phyloP scores from a whole-genome alignment of 1,284 basidiomycete genomes.

The Boletus smithii region DNA sequence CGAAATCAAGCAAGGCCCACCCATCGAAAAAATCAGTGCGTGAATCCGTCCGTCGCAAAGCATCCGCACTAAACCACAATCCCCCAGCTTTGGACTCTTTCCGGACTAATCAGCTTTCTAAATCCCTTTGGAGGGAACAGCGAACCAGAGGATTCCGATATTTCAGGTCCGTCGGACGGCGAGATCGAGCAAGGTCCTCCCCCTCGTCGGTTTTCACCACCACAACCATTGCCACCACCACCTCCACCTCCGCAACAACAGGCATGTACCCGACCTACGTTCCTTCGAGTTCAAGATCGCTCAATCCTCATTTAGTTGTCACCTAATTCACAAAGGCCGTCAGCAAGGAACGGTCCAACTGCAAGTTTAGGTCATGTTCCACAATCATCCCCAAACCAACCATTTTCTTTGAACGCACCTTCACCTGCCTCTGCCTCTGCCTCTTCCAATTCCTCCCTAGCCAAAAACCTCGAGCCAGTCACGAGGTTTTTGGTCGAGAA shows the following conservation, averaged over 20 bases:
- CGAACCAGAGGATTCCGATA: conserved; percentile 25
- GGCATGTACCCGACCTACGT: conserved; percentile 27
- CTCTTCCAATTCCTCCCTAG: conserved; percentile 32
- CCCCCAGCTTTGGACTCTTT: conserved; percentile 50
- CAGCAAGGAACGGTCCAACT: conserved; percentile 16
- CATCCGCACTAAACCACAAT: background rate
- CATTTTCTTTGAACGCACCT: conserved; percentile 18
- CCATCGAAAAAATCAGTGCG: conserved; percentile 46
- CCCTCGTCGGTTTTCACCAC: conserved; percentile 24
- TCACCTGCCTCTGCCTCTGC: conserved; percentile 7
- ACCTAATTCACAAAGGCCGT: conserved; percentile 15
- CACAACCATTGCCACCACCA: conserved; percentile 16
- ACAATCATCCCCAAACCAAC: conserved; percentile 17
- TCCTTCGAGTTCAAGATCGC: conserved; percentile 25
- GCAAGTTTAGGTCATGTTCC: conserved; percentile 13
- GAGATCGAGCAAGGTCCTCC: conserved; percentile 28
- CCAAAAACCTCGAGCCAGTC: conserved; percentile 44
- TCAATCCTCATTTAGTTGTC: conserved; percentile 28
- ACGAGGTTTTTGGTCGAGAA: conserved; percentile 44
- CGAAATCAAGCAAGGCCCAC: conserved; percentile 14
- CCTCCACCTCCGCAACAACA: conserved; percentile 22
- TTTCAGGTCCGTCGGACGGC: conserved; percentile 21
- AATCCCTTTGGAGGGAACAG: conserved; percentile 41
- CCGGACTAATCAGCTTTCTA: conserved; percentile 44
- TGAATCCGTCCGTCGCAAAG: background rate